Evolutionary conservation across 768 basidiomycete species (phyloP).

Genomic region (Boletus reticuloceps): DNA sequence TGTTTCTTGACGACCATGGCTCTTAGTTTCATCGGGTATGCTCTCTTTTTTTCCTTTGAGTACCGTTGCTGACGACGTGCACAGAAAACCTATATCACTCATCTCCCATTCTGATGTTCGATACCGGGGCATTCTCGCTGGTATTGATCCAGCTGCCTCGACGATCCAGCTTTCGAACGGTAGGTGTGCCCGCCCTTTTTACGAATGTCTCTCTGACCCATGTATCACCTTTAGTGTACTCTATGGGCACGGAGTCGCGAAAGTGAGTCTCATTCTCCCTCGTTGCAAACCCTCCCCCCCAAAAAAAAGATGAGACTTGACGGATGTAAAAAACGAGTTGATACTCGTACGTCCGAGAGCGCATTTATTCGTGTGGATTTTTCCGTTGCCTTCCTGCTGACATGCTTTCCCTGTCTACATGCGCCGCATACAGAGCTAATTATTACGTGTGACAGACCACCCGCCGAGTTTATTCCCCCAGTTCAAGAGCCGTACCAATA

Average conservation of each 20-base stretch:
- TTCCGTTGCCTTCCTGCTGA: constrained; percentile 71
- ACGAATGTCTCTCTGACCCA: not conserved
- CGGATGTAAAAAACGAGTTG: constrained; percentile 43
- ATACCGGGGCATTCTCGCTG: constrained; percentile 83
- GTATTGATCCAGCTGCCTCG: constrained; percentile 80
- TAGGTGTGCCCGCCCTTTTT: constrained; percentile 27
- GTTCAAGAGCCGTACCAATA: constrained; percentile 83
- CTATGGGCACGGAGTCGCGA: constrained; percentile 86
- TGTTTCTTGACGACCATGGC: constrained; percentile 47
- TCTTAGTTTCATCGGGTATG: constrained; percentile 73
- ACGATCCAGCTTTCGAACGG: constrained; percentile 90
- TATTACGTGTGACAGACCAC: constrained; percentile 47
- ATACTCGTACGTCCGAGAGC: constrained; percentile 39
- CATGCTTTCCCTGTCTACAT: not conserved
- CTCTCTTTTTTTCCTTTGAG: not conserved
- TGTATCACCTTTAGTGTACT: constrained; percentile 51
- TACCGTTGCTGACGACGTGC: constrained; percentile 11
- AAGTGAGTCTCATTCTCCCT: constrained; percentile 46
- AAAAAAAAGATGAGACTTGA: constrained; percentile 34
- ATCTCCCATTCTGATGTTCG: constrained; percentile 90
- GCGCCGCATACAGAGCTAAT: constrained; percentile 15
- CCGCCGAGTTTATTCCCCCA: constrained; percentile 78
- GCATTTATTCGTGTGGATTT: constrained; percentile 51
- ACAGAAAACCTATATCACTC: constrained; percentile 84
- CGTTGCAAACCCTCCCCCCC: not conserved